Evolutionary conservation across 352 stramenopile species (phyloP).

Genomic region (Globisporangium heterothallicum): DNA sequence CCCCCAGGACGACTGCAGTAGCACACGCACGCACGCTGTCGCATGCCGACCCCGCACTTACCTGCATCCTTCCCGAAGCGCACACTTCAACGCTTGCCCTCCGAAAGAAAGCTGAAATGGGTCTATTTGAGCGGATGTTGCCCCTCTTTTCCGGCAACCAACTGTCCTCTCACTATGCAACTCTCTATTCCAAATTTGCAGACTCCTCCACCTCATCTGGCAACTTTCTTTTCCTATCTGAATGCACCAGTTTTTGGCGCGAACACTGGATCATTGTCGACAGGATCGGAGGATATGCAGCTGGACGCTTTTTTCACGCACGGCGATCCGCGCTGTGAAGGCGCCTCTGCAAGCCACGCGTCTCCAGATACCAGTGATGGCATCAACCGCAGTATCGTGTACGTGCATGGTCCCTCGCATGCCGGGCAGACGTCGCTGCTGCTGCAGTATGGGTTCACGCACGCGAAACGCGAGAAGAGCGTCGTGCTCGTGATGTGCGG

Average conservation of each 20-base stretch:
- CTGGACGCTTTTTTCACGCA: constrained; percentile 71
- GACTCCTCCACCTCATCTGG: background rate
- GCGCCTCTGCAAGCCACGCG: constrained; percentile 3
- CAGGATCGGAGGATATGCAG: no score
- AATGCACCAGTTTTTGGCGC: no score
- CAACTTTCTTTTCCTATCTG: background rate
- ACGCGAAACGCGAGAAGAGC: constrained; percentile 28
- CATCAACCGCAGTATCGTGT: constrained; percentile 23
- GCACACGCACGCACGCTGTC: no score
- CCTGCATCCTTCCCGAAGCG: constrained; percentile 3
- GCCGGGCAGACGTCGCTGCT: constrained; percentile 56
- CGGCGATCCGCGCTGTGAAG: constrained; percentile 19
- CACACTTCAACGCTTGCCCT: background rate
- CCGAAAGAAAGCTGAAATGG: no score
- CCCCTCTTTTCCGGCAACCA: constrained; percentile 7
- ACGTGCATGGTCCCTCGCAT: constrained; percentile 33
- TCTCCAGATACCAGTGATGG: constrained; percentile 1
- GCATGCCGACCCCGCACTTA: background rate
- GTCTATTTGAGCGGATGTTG: no score
- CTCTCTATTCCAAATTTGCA: background rate
- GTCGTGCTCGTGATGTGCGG: constrained; percentile 50
- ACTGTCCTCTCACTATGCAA: background rate
- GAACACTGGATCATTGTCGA: no score
- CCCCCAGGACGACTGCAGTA: no score
- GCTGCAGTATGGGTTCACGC: constrained; percentile 59